Evolutionary conservation across 139 green algal genomes (phyloP), one percentile per base, ranked within the genome.

Genomic region (Limnomonas spitsbergensis): DNA sequence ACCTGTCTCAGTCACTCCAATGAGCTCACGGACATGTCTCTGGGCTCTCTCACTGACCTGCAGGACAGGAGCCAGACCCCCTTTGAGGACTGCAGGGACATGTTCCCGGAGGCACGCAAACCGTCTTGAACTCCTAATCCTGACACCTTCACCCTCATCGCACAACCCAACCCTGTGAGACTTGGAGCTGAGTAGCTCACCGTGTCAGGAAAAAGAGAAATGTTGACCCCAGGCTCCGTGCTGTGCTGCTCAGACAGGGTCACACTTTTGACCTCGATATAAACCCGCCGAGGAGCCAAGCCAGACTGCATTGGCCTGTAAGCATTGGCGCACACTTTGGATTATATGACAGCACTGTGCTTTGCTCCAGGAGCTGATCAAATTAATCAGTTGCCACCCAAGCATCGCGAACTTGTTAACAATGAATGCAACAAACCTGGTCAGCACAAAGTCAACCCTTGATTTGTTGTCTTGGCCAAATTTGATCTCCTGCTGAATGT

Each of bases 201-300:
- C 38, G 89, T 91, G 61, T 93, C 89, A 26, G 89, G 89, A 70
- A 93, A 93, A 1, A 92, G 70, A 24, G 86, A 89, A 32, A 92
- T 82, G 29, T 24, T 80, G 31, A 29, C 2, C 36, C 26, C 26
- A 26, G 52, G 36, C 20, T 34, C 24, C 1, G 1, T 20, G 4
- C 38, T 27, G 0, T 26, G 29, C 7, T 53, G 54, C 38, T 90
- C 78, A 0, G 82, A 77, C 34, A 91, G 74, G 0, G 88, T 93
- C 4, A 90, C 84, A 37, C 73, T 85, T 77, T 93, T 93, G 4
- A 93, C 89, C 80, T 93, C 89, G 35, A 92, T 38, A 20, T 80
- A 89, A 38, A 86, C 56, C 14, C 61, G 35, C 6, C 53, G n/a
- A n/a, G 73, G 53, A n/a, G n/a, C n/a, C n/a, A n/a, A n/a, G n/a